Conservation (phyloP, 306 rosid genomes). For the Arachis stenosperma region DNA sequence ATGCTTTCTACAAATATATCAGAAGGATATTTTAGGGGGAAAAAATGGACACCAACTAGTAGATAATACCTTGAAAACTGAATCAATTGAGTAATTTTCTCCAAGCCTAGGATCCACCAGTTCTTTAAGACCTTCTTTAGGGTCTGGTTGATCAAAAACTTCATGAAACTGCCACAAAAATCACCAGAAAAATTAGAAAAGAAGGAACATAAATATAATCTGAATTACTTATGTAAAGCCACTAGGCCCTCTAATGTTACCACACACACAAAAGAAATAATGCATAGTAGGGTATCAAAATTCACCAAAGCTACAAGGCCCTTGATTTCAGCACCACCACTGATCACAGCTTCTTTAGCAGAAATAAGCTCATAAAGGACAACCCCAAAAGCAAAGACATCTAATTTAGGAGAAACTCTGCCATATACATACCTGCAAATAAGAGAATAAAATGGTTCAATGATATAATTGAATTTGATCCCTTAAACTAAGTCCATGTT, state of each 20-base stretch:
- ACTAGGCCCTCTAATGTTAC: neutral
- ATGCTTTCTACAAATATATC: slow-evolving; percentile 40
- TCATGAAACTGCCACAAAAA: slow-evolving; percentile 75
- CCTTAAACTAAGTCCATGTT: neutral
- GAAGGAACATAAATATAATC: neutral
- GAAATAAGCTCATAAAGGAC: slow-evolving; percentile 92
- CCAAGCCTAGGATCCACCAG: slow-evolving; percentile 80
- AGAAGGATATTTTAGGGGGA: neutral
- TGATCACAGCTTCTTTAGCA: slow-evolving; percentile 76
- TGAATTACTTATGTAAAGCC: neutral
- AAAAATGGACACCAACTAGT: neutral
- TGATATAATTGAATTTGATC: slow-evolving; percentile 23
- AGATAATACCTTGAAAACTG: slow-evolving; percentile 64
- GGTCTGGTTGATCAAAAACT: slow-evolving; percentile 56
- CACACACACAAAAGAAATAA: neutral
- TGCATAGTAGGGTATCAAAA: slow-evolving; percentile 31
- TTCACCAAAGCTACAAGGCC: slow-evolving; percentile 76
- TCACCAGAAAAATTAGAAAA: neutral
- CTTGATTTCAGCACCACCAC: slow-evolving; percentile 46
- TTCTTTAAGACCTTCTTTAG: slow-evolving; percentile 60
- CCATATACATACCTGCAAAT: slow-evolving; percentile 81
- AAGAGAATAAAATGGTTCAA: neutral
- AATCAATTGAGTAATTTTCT: slow-evolving; percentile 71
- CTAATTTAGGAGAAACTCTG: slow-evolving; percentile 77
- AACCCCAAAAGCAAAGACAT: slow-evolving; percentile 90